Evolutionary conservation across 345 rosid species (phyloP).

Genomic region (Eucalyptus grandis): DNA sequence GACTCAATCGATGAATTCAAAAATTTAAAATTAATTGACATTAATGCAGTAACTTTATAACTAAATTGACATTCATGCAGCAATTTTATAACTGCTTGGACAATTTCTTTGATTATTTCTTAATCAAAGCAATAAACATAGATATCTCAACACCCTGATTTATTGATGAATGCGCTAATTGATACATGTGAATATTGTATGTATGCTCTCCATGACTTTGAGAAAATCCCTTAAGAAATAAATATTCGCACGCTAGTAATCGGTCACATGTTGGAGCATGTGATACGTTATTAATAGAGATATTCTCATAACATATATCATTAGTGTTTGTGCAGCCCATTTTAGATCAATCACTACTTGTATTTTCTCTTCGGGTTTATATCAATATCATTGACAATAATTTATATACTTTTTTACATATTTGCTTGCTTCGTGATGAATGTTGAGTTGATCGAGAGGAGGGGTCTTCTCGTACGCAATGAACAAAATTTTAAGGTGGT

Average conservation of each 20-base stretch:
- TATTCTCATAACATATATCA: background rate
- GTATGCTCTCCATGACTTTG: accelerated
- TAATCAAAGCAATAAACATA: background rate
- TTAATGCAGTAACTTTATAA: accelerated
- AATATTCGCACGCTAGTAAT: accelerated
- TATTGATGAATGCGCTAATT: accelerated
- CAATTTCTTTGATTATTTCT: accelerated
- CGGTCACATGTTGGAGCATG: background rate
- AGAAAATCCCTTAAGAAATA: background rate
- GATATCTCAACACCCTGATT: background rate
- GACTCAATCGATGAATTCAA: accelerated
- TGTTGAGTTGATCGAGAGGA: background rate
- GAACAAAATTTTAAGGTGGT: background rate
- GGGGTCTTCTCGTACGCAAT: background rate
- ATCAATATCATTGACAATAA: background rate
- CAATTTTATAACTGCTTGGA: background rate
- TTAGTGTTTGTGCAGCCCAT: background rate
- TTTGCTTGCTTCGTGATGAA: background rate
- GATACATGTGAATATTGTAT: accelerated
- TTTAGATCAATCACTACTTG: background rate
- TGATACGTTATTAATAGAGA: background rate
- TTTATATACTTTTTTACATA: background rate
- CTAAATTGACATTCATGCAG: accelerated
- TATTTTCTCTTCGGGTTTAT: background rate
- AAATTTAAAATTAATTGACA: accelerated